These are phyloP conservation scores for Calocera viscosa DNA, from an alignment of 768 basidiomycete species.

Conservation along the genomic window DNA sequence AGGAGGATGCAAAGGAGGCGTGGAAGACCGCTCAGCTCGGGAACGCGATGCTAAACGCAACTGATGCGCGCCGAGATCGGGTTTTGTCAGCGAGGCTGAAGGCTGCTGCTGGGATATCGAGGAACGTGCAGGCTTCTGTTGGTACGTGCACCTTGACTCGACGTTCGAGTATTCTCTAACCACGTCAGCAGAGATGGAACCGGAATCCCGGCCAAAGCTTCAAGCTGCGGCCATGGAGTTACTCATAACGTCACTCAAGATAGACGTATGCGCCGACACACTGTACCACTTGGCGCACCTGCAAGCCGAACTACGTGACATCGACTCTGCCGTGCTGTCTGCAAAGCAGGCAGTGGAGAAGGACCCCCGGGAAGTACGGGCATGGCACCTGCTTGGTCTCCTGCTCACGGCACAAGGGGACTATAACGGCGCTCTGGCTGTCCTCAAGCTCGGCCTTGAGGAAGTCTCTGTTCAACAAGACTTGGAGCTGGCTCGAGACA, in stretches of 20 bases:
- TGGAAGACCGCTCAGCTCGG: constrained; percentile 50
- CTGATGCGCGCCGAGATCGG: constrained; percentile 11
- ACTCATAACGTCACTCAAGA: constrained; percentile 23
- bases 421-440: constrained; percentile 62
- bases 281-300: constrained; percentile 76
- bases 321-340: constrained; percentile 52
- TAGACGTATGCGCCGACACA: constrained; percentile 27
- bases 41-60: constrained; percentile 26
- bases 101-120: constrained; percentile 46
- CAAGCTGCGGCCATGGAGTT: constrained; percentile 40
- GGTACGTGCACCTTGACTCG: constrained; percentile 33
- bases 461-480: constrained; percentile 1
- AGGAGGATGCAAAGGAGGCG: constrained; percentile 36
- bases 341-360: constrained; percentile 64
- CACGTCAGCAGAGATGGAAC: constrained; percentile 45
- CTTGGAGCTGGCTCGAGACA: not conserved
- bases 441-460: constrained; percentile 66
- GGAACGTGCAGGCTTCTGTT: constrained; percentile 53
- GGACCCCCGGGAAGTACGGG: constrained; percentile 44
- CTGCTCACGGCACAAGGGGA: constrained; percentile 66
- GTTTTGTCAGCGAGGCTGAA: constrained; percentile 23
- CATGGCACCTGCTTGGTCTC: constrained; percentile 85
- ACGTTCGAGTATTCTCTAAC: not conserved
- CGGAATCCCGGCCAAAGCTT: constrained; percentile 43
- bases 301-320: constrained; percentile 51